Conservation (phyloP, 208 protist genomes). For the Wallacemonas sp. region DNA sequence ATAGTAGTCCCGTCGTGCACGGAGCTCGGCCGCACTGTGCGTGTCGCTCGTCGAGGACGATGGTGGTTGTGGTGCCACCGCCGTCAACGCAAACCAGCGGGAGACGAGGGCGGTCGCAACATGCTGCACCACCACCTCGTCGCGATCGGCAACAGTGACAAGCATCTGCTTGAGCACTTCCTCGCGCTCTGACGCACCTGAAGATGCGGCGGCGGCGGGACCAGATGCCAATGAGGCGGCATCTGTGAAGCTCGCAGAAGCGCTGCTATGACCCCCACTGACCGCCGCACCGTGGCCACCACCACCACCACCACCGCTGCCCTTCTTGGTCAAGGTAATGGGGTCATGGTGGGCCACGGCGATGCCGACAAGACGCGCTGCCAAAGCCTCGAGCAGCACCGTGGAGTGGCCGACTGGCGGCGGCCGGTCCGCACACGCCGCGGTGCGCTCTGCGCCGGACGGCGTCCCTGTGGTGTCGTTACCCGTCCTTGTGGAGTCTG, state of each 20-base stretch:
- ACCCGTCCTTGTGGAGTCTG: background rate
- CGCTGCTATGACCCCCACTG: no score
- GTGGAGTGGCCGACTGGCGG: conserved; percentile 5
- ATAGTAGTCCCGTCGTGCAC: conserved; percentile 44
- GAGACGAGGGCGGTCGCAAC: conserved; percentile 46
- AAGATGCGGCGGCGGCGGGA: background rate
- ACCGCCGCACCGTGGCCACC: no score
- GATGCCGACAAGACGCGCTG: background rate
- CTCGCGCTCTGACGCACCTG: background rate
- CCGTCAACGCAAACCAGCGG: conserved; percentile 32
- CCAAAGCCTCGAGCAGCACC: background rate
- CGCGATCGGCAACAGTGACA: conserved; percentile 35
- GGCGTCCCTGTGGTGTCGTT: no score
- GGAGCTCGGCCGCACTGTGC: background rate
- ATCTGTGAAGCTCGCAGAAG: no score
- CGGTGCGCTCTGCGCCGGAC: no score
- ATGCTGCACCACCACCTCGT: conserved; percentile 54
- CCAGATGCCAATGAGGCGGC: background rate
- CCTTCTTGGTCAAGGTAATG: background rate
- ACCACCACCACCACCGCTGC: no score
- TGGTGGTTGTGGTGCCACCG: no score
- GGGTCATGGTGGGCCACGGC: background rate
- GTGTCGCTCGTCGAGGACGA: no score
- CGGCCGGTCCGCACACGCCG: background rate
- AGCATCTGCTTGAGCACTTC: conserved; percentile 19